Conservation (phyloP, 345 rosid species). For the Dipteronia dyeriana region DNA sequence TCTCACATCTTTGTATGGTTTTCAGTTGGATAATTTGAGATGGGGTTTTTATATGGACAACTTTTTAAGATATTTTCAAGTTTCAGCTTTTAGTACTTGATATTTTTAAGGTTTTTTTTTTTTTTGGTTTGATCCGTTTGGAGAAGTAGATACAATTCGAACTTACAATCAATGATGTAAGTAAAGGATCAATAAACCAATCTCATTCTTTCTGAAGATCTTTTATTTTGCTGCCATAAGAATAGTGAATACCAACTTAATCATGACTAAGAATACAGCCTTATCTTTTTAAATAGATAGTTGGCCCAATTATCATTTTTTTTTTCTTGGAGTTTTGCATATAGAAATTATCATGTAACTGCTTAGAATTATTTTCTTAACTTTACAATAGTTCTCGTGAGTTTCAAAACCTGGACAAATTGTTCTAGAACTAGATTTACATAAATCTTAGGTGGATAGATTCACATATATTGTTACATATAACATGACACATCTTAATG, state of each 20-base stretch:
- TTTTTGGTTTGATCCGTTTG: no score
- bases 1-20: slow-evolving; percentile 5
- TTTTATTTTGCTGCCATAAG: neutral
- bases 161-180: no score
- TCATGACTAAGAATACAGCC: slow-evolving; percentile 20
- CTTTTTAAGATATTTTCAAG: slow-evolving; percentile 27
- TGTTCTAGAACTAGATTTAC: no score
- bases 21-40: slow-evolving; percentile 19
- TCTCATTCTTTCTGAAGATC: no score
- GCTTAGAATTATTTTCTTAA: no score
- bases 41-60: slow-evolving; percentile 11
- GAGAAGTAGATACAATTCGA: no score
- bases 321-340: neutral
- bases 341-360: neutral
- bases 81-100: neutral
- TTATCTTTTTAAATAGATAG: slow-evolving; percentile 23
- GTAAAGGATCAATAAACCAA: no score
- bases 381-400: no score
- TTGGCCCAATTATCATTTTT: neutral
- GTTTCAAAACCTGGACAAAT: no score
- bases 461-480: no score
- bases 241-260: neutral
- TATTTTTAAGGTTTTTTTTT: no score
- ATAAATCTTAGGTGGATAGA: neutral
- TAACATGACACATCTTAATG: neutral